Percentiles rank a stretch among this genome's conserved stretches.
Conservation (phyloP, 768 basidiomycete species). For the Lentinula detonsa region DNA sequence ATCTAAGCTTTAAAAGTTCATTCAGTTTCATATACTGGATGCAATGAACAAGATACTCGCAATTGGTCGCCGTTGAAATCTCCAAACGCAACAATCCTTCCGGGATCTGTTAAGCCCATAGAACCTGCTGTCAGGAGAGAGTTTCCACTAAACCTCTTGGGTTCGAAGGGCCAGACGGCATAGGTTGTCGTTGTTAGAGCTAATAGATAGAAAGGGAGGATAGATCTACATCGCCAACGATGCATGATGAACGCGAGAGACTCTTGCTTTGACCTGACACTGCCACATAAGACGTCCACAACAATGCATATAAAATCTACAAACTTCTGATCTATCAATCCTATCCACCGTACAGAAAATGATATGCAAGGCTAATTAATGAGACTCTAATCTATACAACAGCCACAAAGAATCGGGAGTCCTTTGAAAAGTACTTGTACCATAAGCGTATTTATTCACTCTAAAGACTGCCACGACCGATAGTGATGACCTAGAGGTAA, state of each 20-base stretch:
- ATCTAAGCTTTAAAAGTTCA: constrained; percentile 54
- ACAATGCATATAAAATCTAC: not conserved
- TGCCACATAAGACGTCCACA: not conserved
- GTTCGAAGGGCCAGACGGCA: constrained; percentile 76
- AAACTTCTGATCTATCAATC: not conserved
- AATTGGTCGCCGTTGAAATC: constrained; percentile 97
- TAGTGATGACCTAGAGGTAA: not conserved
- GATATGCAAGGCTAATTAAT: not conserved
- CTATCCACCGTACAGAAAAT: not conserved
- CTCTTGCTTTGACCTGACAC: not conserved
- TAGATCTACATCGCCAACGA: not conserved
- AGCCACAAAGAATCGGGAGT: not conserved
- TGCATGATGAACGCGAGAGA: not conserved
- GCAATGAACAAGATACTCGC: constrained; percentile 39
- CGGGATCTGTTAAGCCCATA: constrained; percentile 68
- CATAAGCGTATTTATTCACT: not conserved
- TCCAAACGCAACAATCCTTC: constrained; percentile 81
- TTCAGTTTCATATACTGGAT: not conserved
- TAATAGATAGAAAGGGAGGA: not conserved
- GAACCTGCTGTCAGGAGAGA: constrained; percentile 74
- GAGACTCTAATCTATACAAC: not conserved
- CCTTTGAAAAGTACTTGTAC: not conserved
- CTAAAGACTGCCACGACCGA: constrained; percentile 2
- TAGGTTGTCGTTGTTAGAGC: not conserved
- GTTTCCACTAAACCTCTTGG: constrained; percentile 82